A percentile compares a stretch with the other conserved stretches of the same genome.
Conservation (phyloP, 1,139 yeast genomes). For the Suhomyces guaymorum region DNA sequence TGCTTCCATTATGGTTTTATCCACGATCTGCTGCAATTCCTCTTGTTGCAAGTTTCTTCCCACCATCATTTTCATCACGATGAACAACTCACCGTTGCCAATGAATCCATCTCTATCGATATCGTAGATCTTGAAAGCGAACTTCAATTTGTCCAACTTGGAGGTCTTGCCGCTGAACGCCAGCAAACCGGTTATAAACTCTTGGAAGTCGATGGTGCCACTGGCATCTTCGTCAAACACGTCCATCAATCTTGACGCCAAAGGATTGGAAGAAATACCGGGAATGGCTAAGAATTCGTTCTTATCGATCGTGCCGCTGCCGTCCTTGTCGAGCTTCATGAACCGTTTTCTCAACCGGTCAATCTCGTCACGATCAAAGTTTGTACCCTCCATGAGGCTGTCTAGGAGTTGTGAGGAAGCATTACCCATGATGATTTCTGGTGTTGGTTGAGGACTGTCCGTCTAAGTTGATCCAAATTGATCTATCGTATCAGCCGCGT, state of each 20-base stretch:
- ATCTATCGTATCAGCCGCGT: no score
- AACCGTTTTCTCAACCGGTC: constrained; percentile 89
- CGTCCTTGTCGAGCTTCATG: constrained; percentile 92
- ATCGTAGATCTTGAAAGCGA: constrained; percentile 93
- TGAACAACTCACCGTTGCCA: constrained; percentile 90
- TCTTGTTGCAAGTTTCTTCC: constrained; percentile 85
- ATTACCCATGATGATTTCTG: constrained; percentile 64
- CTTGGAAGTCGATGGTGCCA: constrained; percentile 94
- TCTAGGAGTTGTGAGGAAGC: constrained; percentile 68
- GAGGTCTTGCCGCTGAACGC: constrained; percentile 90
- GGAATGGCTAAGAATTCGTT: constrained; percentile 91
- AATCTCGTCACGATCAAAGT: constrained; percentile 85
- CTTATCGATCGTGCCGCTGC: constrained; percentile 88
- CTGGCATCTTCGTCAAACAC: constrained; percentile 92
- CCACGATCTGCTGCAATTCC: constrained; percentile 93
- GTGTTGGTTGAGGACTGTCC: no score
- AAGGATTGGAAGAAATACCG: constrained; percentile 86
- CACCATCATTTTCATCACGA: constrained; percentile 96
- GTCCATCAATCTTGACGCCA: constrained; percentile 87
- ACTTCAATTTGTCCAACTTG: constrained; percentile 77
- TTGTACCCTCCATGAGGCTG: constrained; percentile 72
- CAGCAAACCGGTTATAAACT: constrained; percentile 85
- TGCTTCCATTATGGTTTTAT: constrained; percentile 92
- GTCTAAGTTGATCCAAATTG: no score
- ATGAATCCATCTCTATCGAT: constrained; percentile 94